Evolutionary conservation across 176 grass and related monocot species (phyloP).

Genomic region (Raddia distichophylla): DNA sequence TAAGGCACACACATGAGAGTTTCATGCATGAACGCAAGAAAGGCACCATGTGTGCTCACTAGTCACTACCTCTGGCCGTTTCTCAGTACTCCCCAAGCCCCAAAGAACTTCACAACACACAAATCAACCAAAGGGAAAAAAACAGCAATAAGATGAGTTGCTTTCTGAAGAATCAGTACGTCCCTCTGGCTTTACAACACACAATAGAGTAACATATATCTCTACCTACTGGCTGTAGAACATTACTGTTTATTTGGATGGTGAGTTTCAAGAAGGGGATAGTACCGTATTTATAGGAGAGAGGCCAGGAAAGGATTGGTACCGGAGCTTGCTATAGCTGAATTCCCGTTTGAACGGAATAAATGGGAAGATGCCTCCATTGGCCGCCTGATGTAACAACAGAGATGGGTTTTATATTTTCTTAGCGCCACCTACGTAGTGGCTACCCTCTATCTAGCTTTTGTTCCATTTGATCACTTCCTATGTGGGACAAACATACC

Average conservation of each 20-base stretch:
- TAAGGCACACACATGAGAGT: slow-evolving; percentile 43
- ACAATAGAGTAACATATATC: background rate
- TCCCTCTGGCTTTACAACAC: background rate
- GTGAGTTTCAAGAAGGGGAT: slow-evolving; percentile 38
- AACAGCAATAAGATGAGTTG: background rate
- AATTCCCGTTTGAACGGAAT: slow-evolving; percentile 69
- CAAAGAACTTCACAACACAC: background rate
- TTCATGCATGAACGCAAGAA: slow-evolving; percentile 83
- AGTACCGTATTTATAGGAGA: slow-evolving; percentile 71
- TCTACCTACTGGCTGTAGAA: slow-evolving; percentile 2
- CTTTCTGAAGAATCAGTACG: background rate
- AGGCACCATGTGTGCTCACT: slow-evolving; percentile 73
- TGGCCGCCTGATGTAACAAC: slow-evolving; percentile 48
- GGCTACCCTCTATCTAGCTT: slow-evolving; percentile 51
- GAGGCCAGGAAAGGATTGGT: slow-evolving; percentile 15
- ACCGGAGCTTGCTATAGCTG: slow-evolving; percentile 5
- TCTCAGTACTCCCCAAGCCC: too few relatives aligned
- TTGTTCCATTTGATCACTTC: slow-evolving; percentile 47
- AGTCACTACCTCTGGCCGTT: slow-evolving; percentile 18
- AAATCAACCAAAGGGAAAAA: background rate
- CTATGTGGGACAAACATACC: slow-evolving; percentile 45
- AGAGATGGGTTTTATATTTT: slow-evolving; percentile 38
- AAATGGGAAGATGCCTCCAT: slow-evolving; percentile 64
- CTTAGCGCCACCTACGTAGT: slow-evolving; percentile 41
- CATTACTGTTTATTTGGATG: slow-evolving; percentile 71